Conservation (phyloP, 768 basidiomycete species). For the Lactifluus echinatus region DNA sequence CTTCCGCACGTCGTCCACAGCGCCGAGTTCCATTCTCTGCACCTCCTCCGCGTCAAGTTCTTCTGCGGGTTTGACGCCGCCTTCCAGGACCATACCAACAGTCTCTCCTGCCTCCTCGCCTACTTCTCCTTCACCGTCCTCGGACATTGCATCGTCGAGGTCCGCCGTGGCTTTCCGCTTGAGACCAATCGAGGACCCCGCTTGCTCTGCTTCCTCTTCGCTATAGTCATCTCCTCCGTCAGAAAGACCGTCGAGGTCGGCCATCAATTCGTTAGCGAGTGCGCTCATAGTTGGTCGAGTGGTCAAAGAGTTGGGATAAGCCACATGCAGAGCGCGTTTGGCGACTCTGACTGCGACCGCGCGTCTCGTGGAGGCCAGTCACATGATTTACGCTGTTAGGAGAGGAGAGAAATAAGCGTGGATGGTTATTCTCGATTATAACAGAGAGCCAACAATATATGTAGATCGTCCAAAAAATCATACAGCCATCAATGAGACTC, state of each 20-base stretch:
- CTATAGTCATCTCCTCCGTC: slow-evolving; percentile 45
- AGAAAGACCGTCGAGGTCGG: slow-evolving; percentile 83
- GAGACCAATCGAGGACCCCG: slow-evolving; percentile 29
- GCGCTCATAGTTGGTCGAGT: slow-evolving; percentile 61
- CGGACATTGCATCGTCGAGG: slow-evolving; percentile 49
- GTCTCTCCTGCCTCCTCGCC: slow-evolving; percentile 33
- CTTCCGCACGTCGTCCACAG: slow-evolving; percentile 75
- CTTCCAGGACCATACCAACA: slow-evolving; percentile 64
- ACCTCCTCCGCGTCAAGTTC: slow-evolving; percentile 93
- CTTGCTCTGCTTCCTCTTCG: slow-evolving; percentile 29
- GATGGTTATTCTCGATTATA: not conserved
- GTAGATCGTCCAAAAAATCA: not conserved
- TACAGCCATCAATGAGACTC: slow-evolving; percentile 44
- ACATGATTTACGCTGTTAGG: too few relatives aligned
- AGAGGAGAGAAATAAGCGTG: too few relatives aligned
- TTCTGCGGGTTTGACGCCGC: slow-evolving; percentile 89
- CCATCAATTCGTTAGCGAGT: slow-evolving; percentile 87
- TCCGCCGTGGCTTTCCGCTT: slow-evolving; percentile 58
- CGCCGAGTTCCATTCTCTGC: slow-evolving; percentile 84
- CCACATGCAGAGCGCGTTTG: not conserved
- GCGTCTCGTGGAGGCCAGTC: too few relatives aligned
- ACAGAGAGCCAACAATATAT: not conserved
- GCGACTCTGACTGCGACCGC: too few relatives aligned
- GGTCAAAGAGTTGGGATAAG: too few relatives aligned
- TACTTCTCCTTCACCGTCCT: slow-evolving; percentile 41